phyloP scores from a whole-genome alignment of 2,329 filamentous ascomycete species.

The Xylariaceae sp. region DNA sequence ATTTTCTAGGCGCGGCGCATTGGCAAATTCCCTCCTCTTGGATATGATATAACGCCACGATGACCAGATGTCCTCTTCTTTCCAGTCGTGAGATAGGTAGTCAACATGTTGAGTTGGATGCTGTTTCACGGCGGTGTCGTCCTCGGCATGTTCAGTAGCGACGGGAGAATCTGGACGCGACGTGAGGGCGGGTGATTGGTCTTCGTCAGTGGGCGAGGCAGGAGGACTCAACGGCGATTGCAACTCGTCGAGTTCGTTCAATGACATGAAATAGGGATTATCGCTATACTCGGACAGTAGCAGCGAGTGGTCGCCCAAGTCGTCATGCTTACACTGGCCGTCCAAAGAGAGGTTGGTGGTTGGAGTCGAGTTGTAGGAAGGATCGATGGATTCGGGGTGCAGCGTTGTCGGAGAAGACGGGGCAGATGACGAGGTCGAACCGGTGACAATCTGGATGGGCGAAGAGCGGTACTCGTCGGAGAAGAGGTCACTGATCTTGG shows the following conservation, averaged over 20 bases:
- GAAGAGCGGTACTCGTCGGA: conserved; percentile 38
- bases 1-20: conserved; percentile 82
- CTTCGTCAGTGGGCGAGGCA: conserved; percentile 48
- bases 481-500: conserved; percentile 46
- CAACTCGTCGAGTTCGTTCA: conserved; percentile 1
- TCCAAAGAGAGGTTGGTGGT: conserved; percentile 61
- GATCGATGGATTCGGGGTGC: conserved; percentile 50
- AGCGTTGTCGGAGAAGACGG: conserved; percentile 54
- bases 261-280: conserved; percentile 43
- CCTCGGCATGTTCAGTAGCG: conserved; percentile 60
- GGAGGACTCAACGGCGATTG: conserved; percentile 49
- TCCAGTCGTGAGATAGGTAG: conserved; percentile 90
- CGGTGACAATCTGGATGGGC: conserved; percentile 32
- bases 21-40: conserved; percentile 72
- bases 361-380: conserved; percentile 60
- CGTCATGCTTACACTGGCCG: conserved; percentile 49
- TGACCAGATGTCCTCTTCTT: conserved; percentile 94
- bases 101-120: conserved; percentile 88
- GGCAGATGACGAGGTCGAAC: conserved; percentile 49
- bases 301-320: conserved; percentile 47
- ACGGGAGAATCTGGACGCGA: conserved; percentile 57
- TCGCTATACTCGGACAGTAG: conserved; percentile 44
- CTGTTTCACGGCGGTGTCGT: conserved; percentile 71
- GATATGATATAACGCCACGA: conserved; percentile 93
- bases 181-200: conserved; percentile 47